Evolutionary conservation across 2,329 filamentous ascomycete species (phyloP), one percentile per base, ranked within the genome.

Genomic region (Blastomyces gilchristii): DNA sequence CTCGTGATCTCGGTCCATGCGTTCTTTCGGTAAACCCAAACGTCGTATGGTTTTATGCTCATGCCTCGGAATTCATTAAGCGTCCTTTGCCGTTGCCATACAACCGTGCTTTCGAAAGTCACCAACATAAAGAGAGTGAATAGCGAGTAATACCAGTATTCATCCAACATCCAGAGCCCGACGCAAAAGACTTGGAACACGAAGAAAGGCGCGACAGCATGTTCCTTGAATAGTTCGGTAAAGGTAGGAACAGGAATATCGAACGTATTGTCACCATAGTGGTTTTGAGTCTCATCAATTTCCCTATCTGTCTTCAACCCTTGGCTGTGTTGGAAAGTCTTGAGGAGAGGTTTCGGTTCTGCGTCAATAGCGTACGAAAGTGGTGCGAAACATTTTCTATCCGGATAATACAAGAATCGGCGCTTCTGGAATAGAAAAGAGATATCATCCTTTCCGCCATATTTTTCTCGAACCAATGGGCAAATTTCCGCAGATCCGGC

Each of bases 71-170:
- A 99, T 77, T 99, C 94, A 72, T 85, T 95, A 68, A 99, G 79
- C 1, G 95, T 99, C 69, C 93, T 85, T 83, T 99, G 94, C 65
- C 94, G 87, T 79, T 99, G 94, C 95, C 94, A 99, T 18, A 99
- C 95, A 47, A 99, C 95, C 2, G 94, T 99, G 75, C 92, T 97
- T 80, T 99, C 94, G 70, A 99, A 99, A 64, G 86, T 87, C 68
- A 99, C 91, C 63, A 99, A 85, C 95, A 99, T 99, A 80, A 97
- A 92, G 28, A 99, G 86, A 0, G 95, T 99, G 77, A 99, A 99
- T 25, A 99, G 85, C 65, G 94, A 97, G 79, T 99, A 99, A 81
- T 99, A 99, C 94, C 95, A 99, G 79, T 97, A 99, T 78, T 99
- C 95, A 73, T 99, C 94, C 73, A 99, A 80, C 87, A 97, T 90